Evolutionary conservation across 202 grass and related monocot species (phyloP).

Genomic region (Setaria italica): DNA sequence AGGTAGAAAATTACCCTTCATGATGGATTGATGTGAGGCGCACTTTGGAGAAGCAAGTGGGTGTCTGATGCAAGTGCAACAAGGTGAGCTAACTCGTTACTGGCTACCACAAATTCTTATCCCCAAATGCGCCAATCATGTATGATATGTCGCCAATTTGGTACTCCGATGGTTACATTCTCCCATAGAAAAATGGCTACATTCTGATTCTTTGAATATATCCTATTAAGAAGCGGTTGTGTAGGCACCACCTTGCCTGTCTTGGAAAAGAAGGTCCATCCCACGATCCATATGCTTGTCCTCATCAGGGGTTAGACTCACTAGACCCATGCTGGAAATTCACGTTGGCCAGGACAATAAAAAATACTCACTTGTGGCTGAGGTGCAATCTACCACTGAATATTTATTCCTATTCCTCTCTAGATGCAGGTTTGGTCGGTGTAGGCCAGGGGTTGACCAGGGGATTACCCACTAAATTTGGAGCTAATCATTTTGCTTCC

Average conservation of each 20-base stretch:
- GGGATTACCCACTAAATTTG: conserved; percentile 37
- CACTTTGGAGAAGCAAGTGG: conserved; percentile 28
- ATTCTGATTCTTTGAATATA: conserved; percentile 22
- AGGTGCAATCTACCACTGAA: conserved; percentile 13
- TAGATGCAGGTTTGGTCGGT: background rate
- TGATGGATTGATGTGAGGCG: conserved; percentile 27
- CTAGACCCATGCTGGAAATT: background rate
- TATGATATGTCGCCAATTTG: conserved; percentile 4
- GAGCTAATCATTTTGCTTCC: conserved; percentile 48
- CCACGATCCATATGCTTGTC: conserved; percentile 52
- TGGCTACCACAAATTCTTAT: background rate
- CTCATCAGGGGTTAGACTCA: conserved; percentile 7
- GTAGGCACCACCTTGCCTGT: conserved; percentile 40
- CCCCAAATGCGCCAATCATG: conserved; percentile 17
- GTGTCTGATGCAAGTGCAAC: conserved; percentile 37
- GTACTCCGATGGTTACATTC: conserved; percentile 5
- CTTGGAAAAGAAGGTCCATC: conserved; percentile 48
- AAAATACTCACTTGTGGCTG: conserved; percentile 30
- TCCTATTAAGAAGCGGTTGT: conserved; percentile 29
- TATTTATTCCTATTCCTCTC: conserved; percentile 32
- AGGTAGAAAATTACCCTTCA: conserved; percentile 15
- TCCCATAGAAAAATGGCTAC: background rate
- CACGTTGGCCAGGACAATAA: conserved; percentile 11
- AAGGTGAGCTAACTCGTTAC: background rate
- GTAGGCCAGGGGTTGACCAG: conserved; percentile 22